Percentiles rank a stretch among this genome's conserved stretches.
Conservation (phyloP, 139 green algal species). For the Chlorella sp. region DNA sequence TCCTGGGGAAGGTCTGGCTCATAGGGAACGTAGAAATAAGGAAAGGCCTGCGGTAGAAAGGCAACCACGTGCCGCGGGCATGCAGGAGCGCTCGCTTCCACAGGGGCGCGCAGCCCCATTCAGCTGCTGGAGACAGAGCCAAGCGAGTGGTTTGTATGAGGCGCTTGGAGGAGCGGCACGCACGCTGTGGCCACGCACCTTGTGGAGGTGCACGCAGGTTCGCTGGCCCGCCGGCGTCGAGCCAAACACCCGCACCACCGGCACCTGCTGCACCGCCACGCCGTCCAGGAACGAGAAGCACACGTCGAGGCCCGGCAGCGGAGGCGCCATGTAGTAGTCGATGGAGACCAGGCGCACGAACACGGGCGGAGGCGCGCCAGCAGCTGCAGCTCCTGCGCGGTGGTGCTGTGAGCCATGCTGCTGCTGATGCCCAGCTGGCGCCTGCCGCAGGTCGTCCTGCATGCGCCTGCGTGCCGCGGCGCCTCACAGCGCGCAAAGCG, state of each 20-base stretch:
- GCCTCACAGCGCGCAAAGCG: no score
- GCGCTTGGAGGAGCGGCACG: no score
- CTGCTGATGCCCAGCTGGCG: no score
- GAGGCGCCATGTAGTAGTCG: slow-evolving; percentile 80
- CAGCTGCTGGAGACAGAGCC: no score
- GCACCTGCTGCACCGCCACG: slow-evolving; percentile 60
- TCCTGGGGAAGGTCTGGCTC: slow-evolving; percentile 60
- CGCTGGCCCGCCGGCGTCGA: slow-evolving; percentile 79
- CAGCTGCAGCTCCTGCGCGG: no score
- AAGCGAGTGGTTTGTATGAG: no score
- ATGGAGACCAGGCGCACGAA: slow-evolving; percentile 25
- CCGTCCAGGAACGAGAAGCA: slow-evolving; percentile 57
- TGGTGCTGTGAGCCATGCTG: no score
- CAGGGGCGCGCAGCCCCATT: background rate
- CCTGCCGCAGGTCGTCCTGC: no score
- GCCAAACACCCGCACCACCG: slow-evolving; percentile 89
- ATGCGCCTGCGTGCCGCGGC: no score
- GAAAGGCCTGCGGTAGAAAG: slow-evolving; percentile 58
- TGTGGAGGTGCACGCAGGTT: slow-evolving; percentile 87
- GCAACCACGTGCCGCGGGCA: background rate
- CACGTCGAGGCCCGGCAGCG: slow-evolving; percentile 71
- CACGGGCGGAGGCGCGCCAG: no score
- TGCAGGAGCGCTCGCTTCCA: background rate
- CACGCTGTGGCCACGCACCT: no score
- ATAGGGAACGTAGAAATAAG: slow-evolving; percentile 92